These are phyloP conservation scores for Mycena vulgaris DNA, from an alignment of 768 basidiomycete species.

Conservation along the genomic window DNA sequence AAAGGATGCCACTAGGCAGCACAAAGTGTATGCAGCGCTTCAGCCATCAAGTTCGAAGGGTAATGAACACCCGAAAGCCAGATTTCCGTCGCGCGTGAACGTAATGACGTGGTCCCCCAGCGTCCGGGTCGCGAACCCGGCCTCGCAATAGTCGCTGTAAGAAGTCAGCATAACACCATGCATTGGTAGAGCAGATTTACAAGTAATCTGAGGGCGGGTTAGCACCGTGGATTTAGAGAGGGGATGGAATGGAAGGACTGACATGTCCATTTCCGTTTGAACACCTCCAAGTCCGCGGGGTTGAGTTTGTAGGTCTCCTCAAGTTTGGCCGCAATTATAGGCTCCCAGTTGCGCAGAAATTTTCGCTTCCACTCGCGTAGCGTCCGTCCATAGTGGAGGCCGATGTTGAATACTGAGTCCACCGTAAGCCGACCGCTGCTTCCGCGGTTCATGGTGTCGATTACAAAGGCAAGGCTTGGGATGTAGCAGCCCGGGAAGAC, in stretches of 20 bases:
- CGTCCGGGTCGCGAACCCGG: slow-evolving; percentile 35
- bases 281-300: slow-evolving; percentile 20
- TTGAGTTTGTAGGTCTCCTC: slow-evolving; percentile 54
- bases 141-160: slow-evolving; percentile 16
- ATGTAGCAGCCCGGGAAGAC: no score
- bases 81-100: no score
- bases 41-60: no score
- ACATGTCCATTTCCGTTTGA: slow-evolving; percentile 38
- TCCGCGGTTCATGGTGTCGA: no score
- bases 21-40: no score
- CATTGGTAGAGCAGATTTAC: slow-evolving; percentile 21
- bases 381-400: slow-evolving; percentile 72
- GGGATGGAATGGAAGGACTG: background rate
- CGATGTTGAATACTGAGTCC: slow-evolving; percentile 71
- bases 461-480: no score
- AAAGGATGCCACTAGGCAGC: no score
- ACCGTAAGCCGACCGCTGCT: no score
- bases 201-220: slow-evolving; percentile 32
- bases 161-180: background rate
- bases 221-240: no score
- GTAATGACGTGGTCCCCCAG: slow-evolving; percentile 39
- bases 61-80: no score
- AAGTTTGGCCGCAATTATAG: slow-evolving; percentile 55
- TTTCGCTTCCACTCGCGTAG: slow-evolving; percentile 67
- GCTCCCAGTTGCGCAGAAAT: slow-evolving; percentile 63